Percentiles rank a stretch among this genome's conserved stretches.
phyloP scores from a whole-genome alignment of 2,329 filamentous ascomycete genomes.

The Fusarium ramigenum region DNA sequence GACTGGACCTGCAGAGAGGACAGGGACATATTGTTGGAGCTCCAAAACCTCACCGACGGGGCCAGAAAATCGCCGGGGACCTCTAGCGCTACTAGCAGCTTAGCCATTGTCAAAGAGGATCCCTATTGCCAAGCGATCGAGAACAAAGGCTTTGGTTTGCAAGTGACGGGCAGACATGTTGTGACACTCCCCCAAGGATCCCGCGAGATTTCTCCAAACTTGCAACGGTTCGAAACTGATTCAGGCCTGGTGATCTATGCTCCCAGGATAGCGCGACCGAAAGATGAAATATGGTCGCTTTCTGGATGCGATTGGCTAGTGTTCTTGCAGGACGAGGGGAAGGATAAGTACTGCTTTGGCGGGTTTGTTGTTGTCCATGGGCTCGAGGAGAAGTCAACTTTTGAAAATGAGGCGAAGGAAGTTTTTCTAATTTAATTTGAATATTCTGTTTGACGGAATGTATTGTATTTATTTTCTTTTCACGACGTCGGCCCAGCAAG shows the following conservation, averaged over 20 bases:
- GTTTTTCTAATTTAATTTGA: not conserved
- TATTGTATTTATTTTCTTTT: not conserved
- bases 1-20: not conserved
- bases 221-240: not conserved
- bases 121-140: not conserved
- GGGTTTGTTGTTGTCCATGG: not conserved
- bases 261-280: not conserved
- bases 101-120: not conserved
- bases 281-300: not conserved
- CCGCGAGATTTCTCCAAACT: not conserved
- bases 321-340: not conserved
- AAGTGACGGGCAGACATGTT: not conserved
- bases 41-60: not conserved
- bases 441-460: not conserved
- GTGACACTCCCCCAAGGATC: not conserved
- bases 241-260: not conserved
- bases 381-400: not conserved
- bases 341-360: not conserved
- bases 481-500: not conserved
- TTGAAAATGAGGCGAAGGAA: fast-evolving
- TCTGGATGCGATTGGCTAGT: not conserved
- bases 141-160: not conserved
- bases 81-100: not conserved
- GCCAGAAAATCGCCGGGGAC: fast-evolving
- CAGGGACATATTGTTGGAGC: not conserved